These are phyloP conservation scores for Haberlea rhodopensis DNA, from an alignment of 257 asterid species.

Conservation along the genomic window DNA sequence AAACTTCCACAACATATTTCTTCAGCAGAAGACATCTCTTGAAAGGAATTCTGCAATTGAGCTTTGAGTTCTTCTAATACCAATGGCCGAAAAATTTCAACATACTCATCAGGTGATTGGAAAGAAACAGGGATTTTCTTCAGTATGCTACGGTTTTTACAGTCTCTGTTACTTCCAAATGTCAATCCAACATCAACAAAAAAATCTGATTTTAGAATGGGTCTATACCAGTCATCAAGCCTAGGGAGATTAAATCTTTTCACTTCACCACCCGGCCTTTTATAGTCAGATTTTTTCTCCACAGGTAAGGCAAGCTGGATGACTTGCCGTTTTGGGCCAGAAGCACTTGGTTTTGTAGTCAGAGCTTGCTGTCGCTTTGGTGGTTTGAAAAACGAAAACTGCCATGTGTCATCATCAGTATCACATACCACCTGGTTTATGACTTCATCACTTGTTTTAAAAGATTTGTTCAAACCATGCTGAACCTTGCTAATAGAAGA, in stretches of 20 bases:
- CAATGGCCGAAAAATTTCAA: conserved; percentile 83
- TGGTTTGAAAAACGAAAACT: conserved; percentile 72
- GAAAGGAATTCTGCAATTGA: conserved; percentile 78
- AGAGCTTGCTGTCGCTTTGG: conserved; percentile 47
- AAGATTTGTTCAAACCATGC: conserved; percentile 33
- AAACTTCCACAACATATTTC: conserved; percentile 67
- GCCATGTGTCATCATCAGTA: conserved; percentile 59
- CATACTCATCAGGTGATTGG: conserved; percentile 74
- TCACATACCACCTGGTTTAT: conserved; percentile 44
- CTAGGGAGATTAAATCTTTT: conserved; percentile 79
- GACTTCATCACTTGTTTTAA: conserved; percentile 33
- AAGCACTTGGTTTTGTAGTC: conserved; percentile 39
- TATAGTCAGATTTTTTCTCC: conserved; percentile 47
- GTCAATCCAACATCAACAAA: conserved; percentile 77
- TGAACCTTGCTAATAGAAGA: conserved; percentile 35
- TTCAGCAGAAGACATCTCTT: conserved; percentile 69
- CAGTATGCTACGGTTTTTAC: conserved; percentile 48
- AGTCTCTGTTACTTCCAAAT: conserved; percentile 46
- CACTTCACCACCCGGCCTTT: conserved; percentile 49
- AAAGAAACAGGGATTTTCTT: conserved; percentile 88
- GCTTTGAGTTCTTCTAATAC: conserved; percentile 95
- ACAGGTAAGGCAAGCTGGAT: conserved; percentile 72
- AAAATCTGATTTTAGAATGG: conserved; percentile 76
- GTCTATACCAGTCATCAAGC: conserved; percentile 89
- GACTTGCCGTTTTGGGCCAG: conserved; percentile 77